phyloP scores from a whole-genome alignment of 306 rosid genomes.

The Cucurbita argyrosperma region DNA sequence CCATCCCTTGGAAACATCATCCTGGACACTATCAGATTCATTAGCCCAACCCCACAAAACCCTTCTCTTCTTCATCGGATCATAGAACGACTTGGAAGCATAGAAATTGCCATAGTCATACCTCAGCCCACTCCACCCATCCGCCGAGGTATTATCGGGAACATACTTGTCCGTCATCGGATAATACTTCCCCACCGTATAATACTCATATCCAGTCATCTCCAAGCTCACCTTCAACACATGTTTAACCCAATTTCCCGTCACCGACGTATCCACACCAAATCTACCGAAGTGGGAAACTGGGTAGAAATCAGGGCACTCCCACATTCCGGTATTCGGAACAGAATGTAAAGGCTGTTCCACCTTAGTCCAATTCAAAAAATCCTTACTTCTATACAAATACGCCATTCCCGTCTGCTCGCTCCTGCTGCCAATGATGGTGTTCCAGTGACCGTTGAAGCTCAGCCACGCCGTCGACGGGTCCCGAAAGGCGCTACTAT shows the following conservation, averaged over 20 bases:
- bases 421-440: conserved; percentile 40
- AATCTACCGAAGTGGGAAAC: conserved; percentile 19
- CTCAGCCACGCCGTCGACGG: conserved; percentile 62
- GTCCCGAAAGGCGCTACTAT: conserved; percentile 50
- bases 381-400: conserved; percentile 48
- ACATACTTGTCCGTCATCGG: conserved; percentile 25
- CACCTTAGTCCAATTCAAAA: conserved; percentile 38
- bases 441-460: conserved; percentile 48
- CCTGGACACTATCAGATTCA: conserved; percentile 34
- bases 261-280: conserved; percentile 41
- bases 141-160: conserved; percentile 46
- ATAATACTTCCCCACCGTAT: conserved; percentile 45
- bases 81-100: conserved; percentile 75
- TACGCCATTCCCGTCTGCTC: conserved; percentile 37
- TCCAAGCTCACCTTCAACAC: conserved; percentile 69
- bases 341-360: conserved; percentile 59
- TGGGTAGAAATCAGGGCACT: conserved; percentile 76
- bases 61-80: conserved; percentile 42
- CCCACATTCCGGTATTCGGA: conserved; percentile 60
- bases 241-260: conserved; percentile 26
- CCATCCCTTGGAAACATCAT: conserved; percentile 64
- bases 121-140: conserved; percentile 65
- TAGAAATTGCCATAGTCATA: conserved; percentile 82
- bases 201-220: conserved; percentile 57
- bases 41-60: conserved; percentile 91